Base-by-base conservation (phyloP, 495 filamentous ascomycete species). In the Evansstolkia leycettana region DNA sequence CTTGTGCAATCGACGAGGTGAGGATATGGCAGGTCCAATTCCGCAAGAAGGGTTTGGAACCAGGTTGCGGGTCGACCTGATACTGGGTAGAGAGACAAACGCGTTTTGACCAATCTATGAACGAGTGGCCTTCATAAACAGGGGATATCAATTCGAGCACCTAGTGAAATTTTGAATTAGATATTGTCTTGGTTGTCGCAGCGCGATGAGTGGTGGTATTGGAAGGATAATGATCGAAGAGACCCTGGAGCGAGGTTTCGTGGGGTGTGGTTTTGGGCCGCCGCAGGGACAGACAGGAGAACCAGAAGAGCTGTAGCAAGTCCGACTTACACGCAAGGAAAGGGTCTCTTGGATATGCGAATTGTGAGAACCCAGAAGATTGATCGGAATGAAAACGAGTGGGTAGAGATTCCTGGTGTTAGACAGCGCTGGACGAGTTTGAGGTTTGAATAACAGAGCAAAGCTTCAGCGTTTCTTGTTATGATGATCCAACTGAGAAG, bases 241-340 rank as follows among this genome's bases (percentile, higher is more conserved):
- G 34, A 40, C 45, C 39, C 49, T 53, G 53, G 55, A 48, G 50
- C 35, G 58, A 60, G 55, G 58, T 54, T 60, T 63, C 54, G 60
- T 57, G 58, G 58, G 58, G 60, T 56, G n/a, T n/a, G n/a, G n/a
- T n/a, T n/a, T 53, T 61, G 55, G 58, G 57, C 46, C 47, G 60
- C 54, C 54, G 55, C 57, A 52, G 50, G n/a, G 47, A 51, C 48
- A 53, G 49, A 40, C 42, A 45, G 47, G 30, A n/a, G 28, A 15
- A 5, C 9, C 20, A 23, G 42, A 47, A 37, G 15, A 27, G 35
- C 28, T 27, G 13, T 15, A 29, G 17, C 31, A 18, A 27, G 37
- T 18, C 17, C n/a, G 26, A 25, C 5, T 8, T 16, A n/a, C 18
- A 33, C 10, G 28, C 4, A 29, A 29, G 28, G 11, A 15, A n/a